These are phyloP conservation scores for Thermomyces lanuginosus DNA, from an alignment of 2,329 filamentous ascomycete species.

Conservation along the genomic window DNA sequence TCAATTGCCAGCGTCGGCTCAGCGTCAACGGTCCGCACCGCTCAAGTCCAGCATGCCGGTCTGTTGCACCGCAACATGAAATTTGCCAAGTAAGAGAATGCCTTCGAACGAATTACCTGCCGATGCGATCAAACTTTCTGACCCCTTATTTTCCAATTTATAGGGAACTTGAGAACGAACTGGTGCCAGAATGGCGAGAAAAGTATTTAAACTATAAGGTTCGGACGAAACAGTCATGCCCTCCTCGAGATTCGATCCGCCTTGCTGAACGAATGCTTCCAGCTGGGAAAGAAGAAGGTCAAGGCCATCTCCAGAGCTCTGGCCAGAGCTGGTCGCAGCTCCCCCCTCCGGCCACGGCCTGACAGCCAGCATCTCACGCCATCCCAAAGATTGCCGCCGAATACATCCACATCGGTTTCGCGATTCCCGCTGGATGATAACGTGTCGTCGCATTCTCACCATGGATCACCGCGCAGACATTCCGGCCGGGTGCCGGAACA, in stretches of 20 bases:
- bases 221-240: conserved; percentile 7
- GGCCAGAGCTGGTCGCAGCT: conserved; percentile 37
- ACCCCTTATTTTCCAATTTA: conserved; percentile 7
- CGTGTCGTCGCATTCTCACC: too few relatives aligned
- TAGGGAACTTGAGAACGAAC: conserved; percentile 66
- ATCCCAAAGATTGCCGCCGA: conserved; percentile 8
- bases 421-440: conserved; percentile 8
- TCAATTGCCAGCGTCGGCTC: too few relatives aligned
- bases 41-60: too few relatives aligned
- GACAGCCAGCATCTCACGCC: conserved; percentile 29
- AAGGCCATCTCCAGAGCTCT: conserved; percentile 66
- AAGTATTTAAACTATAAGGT: conserved; percentile 94
- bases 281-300: conserved; percentile 75
- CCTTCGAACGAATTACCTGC: too few relatives aligned
- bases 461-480: conserved; percentile 12
- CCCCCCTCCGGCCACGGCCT: conserved; percentile 27
- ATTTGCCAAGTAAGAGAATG: too few relatives aligned
- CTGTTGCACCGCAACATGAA: too few relatives aligned
- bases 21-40: too few relatives aligned
- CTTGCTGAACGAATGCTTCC: conserved; percentile 6
- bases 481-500: conserved; percentile 24
- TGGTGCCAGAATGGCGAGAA: conserved; percentile 84
- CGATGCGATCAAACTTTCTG: too few relatives aligned
- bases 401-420: conserved; percentile 7
- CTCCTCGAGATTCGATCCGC: conserved; percentile 5